Conservation (phyloP, 805 yeast species). For the Candida loeiensis region DNA sequence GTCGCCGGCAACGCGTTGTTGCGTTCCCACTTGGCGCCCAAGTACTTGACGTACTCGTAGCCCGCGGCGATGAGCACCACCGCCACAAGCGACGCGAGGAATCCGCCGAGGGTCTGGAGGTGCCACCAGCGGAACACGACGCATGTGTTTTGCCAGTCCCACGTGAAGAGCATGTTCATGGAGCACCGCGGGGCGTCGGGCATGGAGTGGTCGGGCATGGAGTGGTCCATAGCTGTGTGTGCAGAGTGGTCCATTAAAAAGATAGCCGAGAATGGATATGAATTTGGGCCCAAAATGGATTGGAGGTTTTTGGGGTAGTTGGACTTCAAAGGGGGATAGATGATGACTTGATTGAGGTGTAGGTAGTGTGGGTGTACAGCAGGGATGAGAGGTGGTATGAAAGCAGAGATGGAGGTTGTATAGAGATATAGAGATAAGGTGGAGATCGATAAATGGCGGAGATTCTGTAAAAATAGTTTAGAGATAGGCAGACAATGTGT, state of each 20-base stretch:
- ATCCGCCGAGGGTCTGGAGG: slow-evolving; percentile 47
- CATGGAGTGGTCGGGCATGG: slow-evolving; percentile 7
- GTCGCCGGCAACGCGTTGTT: slow-evolving; percentile 8
- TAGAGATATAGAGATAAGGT: too few relatives aligned
- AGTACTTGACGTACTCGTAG: slow-evolving; percentile 54
- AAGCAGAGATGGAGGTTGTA: too few relatives aligned
- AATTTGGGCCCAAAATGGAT: too few relatives aligned
- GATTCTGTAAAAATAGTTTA: too few relatives aligned
- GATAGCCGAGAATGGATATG: neutral
- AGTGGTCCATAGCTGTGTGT: neutral
- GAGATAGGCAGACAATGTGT: too few relatives aligned
- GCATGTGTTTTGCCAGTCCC: slow-evolving; percentile 73
- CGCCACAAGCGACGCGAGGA: slow-evolving; percentile 49
- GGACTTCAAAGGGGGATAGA: too few relatives aligned
- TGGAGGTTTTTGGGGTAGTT: too few relatives aligned
- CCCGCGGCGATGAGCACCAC: slow-evolving; percentile 49
- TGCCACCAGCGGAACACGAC: slow-evolving; percentile 82
- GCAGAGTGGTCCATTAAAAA: neutral
- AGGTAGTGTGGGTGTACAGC: too few relatives aligned
- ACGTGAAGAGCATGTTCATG: slow-evolving; percentile 62
- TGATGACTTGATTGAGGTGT: too few relatives aligned
- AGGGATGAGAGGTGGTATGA: too few relatives aligned
- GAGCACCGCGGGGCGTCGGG: slow-evolving; percentile 5
- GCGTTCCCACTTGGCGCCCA: slow-evolving; percentile 28
- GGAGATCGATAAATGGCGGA: too few relatives aligned